Percentiles rank a stretch among this genome's conserved stretches.
phyloP scores from a whole-genome alignment of 345 rosid species.

The Conringia planisiliqua region DNA sequence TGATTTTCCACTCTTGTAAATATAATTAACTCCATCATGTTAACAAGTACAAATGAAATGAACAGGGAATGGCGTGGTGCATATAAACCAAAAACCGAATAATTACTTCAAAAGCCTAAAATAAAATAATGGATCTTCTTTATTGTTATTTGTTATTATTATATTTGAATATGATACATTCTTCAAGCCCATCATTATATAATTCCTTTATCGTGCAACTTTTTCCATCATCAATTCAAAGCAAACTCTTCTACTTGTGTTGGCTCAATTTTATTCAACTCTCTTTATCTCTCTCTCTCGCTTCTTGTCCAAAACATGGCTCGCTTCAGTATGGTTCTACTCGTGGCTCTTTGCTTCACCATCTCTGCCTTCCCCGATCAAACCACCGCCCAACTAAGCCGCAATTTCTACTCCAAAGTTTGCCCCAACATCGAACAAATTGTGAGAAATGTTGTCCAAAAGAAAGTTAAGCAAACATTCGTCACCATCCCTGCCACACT shows the following conservation, averaged over 20 bases:
- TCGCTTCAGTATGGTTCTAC: constrained; percentile 21
- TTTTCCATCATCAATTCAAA: constrained; percentile 19
- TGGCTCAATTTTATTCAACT: background rate
- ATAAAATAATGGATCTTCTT: constrained; percentile 10
- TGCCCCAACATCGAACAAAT: constrained; percentile 72
- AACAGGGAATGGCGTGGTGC: background rate
- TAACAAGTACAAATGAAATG: constrained; percentile 7
- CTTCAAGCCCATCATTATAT: constrained; percentile 21
- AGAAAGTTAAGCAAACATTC: constrained; percentile 55
- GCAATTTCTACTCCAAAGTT: constrained; percentile 45
- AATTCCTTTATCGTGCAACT: constrained; percentile 14
- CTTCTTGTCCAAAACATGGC: constrained; percentile 16
- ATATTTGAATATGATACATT: background rate
- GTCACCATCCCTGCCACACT: constrained; percentile 64
- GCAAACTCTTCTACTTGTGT: constrained; percentile 14
- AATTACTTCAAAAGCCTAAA: constrained; percentile 4
- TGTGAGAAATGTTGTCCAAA: constrained; percentile 45
- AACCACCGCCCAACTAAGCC: constrained; percentile 50
- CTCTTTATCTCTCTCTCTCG: background rate
- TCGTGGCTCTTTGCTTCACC: constrained; percentile 34
- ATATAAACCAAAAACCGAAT: constrained; percentile 10
- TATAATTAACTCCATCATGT: background rate
- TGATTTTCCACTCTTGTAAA: background rate
- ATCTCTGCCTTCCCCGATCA: constrained; percentile 37
- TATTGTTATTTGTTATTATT: background rate